Percentiles rank a stretch among this genome's conserved stretches.
Conservation (phyloP, 2,329 filamentous ascomycete species). For the Fusarium bactridioides region DNA sequence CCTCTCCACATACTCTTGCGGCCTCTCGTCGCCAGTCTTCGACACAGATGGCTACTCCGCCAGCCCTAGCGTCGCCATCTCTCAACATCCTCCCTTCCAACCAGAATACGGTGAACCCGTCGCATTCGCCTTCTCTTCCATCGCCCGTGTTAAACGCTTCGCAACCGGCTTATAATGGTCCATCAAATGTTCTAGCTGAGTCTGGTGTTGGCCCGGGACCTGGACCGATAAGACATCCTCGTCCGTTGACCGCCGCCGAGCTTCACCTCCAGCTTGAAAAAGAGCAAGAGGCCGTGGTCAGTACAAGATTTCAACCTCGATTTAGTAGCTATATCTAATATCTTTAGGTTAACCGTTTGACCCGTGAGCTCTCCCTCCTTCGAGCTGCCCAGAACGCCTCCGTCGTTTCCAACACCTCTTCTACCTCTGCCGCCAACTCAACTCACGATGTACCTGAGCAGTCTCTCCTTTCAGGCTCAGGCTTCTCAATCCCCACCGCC, state of each 20-base stretch:
- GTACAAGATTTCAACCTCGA: constrained; percentile 32
- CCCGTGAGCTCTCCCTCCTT: constrained; percentile 86
- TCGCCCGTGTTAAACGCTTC: constrained; percentile 43
- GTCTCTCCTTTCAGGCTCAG: constrained; percentile 64
- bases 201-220: constrained; percentile 63
- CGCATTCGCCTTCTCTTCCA: constrained; percentile 45
- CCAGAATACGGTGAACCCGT: constrained; percentile 57
- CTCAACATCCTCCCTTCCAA: constrained; percentile 67
- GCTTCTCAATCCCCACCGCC: constrained; percentile 64
- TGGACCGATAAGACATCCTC: constrained; percentile 83
- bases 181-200: constrained; percentile 32
- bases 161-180: constrained; percentile 37
- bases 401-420: constrained; percentile 71
- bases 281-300: constrained; percentile 91
- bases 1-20: constrained; percentile 56
- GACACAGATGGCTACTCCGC: constrained; percentile 53
- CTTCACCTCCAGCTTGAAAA: constrained; percentile 90
- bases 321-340: not conserved
- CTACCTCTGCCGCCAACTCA: constrained; percentile 63
- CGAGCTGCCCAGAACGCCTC: constrained; percentile 74
- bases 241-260: constrained; percentile 87
- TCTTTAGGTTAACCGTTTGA: constrained; percentile 85
- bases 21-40: constrained; percentile 55
- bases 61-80: constrained; percentile 51
- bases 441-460: constrained; percentile 59